These are phyloP conservation scores for Microsporum canis DNA, from an alignment of 2,329 filamentous ascomycete genomes.

Conservation along the genomic window DNA sequence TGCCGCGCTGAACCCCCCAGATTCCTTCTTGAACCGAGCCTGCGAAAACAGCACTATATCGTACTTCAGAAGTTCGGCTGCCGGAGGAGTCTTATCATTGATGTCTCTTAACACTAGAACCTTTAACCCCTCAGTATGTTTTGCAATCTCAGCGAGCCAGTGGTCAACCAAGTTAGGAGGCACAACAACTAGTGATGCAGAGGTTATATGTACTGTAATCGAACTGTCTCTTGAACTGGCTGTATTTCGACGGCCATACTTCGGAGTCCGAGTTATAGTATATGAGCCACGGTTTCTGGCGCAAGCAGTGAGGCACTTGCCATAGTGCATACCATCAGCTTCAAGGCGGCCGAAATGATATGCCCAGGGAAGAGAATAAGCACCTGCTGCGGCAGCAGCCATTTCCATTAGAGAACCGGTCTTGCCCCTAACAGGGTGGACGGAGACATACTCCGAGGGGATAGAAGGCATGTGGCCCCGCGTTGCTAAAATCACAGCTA, in stretches of 20 bases:
- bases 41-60: conserved; percentile 73
- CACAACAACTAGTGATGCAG: conserved; percentile 64
- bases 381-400: conserved; percentile 58
- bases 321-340: conserved; percentile 41
- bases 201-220: conserved; percentile 16
- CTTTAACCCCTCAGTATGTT: conserved; percentile 59
- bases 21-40: conserved; percentile 59
- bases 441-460: conserved; percentile 48
- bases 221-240: conserved; percentile 18
- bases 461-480: conserved; percentile 55
- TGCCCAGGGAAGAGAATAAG: conserved; percentile 59
- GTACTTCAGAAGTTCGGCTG: conserved; percentile 49
- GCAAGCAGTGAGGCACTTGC: conserved; percentile 46
- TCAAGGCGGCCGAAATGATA: conserved; percentile 47
- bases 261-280: conserved; percentile 38
- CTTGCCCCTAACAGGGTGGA: conserved; percentile 31
- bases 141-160: conserved; percentile 69
- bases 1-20: conserved; percentile 28
- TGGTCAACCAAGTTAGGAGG: conserved; percentile 74
- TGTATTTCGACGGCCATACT: conserved; percentile 33
- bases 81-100: conserved; percentile 44
- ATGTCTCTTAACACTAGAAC: conserved; percentile 51
- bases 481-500: conserved; percentile 66
- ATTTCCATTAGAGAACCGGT: conserved; percentile 61
- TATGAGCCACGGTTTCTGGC: conserved; percentile 50